phyloP scores from a whole-genome alignment of 73 alveolate genomes.

The Paramecium bursaria region DNA sequence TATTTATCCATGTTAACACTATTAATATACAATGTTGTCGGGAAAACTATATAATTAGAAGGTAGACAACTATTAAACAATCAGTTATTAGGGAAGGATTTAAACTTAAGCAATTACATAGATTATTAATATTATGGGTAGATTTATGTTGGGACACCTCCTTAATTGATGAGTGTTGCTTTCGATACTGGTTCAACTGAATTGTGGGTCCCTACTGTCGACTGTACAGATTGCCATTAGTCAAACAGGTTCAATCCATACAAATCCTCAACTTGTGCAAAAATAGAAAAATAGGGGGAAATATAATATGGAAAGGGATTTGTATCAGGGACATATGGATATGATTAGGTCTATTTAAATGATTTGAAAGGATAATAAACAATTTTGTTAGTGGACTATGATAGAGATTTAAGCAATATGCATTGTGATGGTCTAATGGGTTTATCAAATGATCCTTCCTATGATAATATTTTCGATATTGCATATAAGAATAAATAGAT shows the following conservation, averaged over 20 bases:
- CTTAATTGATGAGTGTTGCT: slow-evolving; percentile 81
- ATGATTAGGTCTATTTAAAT: not conserved
- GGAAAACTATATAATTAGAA: too few species aligned
- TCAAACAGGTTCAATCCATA: slow-evolving; percentile 46
- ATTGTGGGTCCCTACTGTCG: slow-evolving; percentile 87
- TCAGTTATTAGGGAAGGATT: slow-evolving; percentile 36
- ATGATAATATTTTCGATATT: slow-evolving; percentile 36
- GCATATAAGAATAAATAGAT: not conserved
- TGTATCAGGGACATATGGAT: slow-evolving; percentile 1
- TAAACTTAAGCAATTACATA: slow-evolving; percentile 71
- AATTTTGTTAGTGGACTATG: not conserved
- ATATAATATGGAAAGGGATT: slow-evolving; percentile 33
- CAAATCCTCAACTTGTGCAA: slow-evolving; percentile 47
- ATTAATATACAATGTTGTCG: too few species aligned
- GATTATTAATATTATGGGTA: slow-evolving; percentile 86
- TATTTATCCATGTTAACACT: too few species aligned
- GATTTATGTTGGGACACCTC: slow-evolving; percentile 85
- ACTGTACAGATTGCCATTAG: slow-evolving; percentile 60
- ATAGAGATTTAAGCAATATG: not conserved
- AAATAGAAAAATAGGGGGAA: not conserved
- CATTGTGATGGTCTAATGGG: slow-evolving; percentile 52
- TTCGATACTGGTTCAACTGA: slow-evolving; percentile 95
- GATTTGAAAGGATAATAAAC: not conserved
- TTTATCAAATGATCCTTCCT: not conserved
- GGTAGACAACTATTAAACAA: too few species aligned